Evolutionary conservation across 2,329 filamentous ascomycete species (phyloP).

Genomic region (Xylariaceae sp.): DNA sequence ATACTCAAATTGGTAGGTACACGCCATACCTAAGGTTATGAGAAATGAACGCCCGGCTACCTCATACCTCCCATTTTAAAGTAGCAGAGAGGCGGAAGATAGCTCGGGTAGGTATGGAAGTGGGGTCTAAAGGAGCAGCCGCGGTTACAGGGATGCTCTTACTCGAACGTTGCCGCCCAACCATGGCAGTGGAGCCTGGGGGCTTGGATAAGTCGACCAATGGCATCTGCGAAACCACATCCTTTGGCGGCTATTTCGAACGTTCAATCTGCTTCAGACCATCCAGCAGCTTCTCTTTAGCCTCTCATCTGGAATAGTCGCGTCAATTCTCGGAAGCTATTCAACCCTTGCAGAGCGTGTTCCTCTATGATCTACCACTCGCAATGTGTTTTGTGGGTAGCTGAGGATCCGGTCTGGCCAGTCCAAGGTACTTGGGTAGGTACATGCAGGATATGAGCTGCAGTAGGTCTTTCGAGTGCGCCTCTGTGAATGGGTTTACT

Average conservation of each 20-base stretch:
- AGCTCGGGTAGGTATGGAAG: no score
- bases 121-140: no score
- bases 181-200: background rate
- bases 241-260: slow-evolving; percentile 31
- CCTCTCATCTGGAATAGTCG: slow-evolving; percentile 26
- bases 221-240: slow-evolving; percentile 12
- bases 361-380: slow-evolving; percentile 20
- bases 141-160: no score
- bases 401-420: background rate
- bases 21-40: no score
- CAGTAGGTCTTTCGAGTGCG: no score
- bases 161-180: background rate
- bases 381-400: slow-evolving; percentile 8
- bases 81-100: no score
- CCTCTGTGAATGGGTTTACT: no score
- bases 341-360: slow-evolving; percentile 7
- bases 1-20: no score
- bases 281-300: slow-evolving; percentile 24
- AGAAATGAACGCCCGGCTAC: no score
- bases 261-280: slow-evolving; percentile 28
- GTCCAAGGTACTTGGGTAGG: background rate
- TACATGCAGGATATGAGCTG: background rate
- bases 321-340: slow-evolving; percentile 13
- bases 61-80: no score
- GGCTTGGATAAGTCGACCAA: no score